These are phyloP conservation scores for Hanseniaspora uvarum DNA, from an alignment of 1,139 yeast species.

Conservation along the genomic window DNA sequence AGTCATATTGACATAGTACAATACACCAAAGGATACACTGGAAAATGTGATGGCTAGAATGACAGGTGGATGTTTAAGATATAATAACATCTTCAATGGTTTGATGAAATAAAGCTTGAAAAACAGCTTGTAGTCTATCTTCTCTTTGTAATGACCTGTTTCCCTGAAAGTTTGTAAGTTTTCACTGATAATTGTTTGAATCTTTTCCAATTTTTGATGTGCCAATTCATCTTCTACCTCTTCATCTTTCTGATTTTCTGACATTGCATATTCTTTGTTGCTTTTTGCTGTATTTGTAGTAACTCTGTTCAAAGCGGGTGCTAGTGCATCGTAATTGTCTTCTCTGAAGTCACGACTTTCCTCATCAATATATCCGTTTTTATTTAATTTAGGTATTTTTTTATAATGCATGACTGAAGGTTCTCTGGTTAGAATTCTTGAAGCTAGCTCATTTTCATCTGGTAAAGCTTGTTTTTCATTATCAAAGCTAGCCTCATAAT, in stretches of 20 bases:
- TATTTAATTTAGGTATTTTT: background rate
- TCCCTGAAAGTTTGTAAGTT: conserved; percentile 22
- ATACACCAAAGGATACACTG: conserved; percentile 54
- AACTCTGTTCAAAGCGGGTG: conserved; percentile 9
- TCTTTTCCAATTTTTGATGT: conserved; percentile 25
- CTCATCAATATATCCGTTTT: background rate
- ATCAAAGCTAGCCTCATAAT: background rate
- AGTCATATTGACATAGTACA: conserved; percentile 68
- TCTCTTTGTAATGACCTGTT: conserved; percentile 19
- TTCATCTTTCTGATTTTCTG: conserved; percentile 16
- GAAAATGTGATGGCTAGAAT: conserved; percentile 53
- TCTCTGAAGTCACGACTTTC: conserved; percentile 19
- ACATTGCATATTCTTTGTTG: conserved; percentile 16
- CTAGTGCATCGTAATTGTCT: conserved; percentile 12
- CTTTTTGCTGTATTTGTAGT: conserved; percentile 22
- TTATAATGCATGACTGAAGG: conserved; percentile 16
- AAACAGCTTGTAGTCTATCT: conserved; percentile 12
- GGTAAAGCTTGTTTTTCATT: conserved; percentile 20
- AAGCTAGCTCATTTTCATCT: conserved; percentile 20
- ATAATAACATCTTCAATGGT: conserved; percentile 43
- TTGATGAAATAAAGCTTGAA: conserved; percentile 38
- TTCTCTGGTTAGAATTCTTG: conserved; percentile 16
- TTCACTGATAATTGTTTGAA: conserved; percentile 24
- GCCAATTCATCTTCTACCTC: conserved; percentile 24
- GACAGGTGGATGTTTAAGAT: conserved; percentile 65